Conservation (phyloP, 345 rosid genomes). For the Brassica carinata region DNA sequence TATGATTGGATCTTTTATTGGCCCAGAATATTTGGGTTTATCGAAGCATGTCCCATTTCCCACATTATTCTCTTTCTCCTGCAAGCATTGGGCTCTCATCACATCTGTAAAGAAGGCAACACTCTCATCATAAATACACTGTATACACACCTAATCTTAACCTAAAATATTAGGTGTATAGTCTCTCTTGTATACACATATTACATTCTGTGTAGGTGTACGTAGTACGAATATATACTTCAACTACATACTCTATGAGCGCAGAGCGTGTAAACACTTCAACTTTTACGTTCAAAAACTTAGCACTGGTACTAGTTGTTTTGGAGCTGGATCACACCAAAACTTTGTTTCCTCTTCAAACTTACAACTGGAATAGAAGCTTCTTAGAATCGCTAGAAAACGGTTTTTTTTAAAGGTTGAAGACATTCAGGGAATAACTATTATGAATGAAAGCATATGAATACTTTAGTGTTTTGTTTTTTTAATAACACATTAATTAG, state of each 20-base stretch:
- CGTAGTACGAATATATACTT: neutral
- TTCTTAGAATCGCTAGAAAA: neutral
- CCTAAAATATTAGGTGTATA: neutral
- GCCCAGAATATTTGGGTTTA: slow-evolving; percentile 29
- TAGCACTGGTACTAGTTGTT: neutral
- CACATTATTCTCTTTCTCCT: slow-evolving; percentile 17
- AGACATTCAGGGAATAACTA: neutral
- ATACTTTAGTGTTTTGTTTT: neutral
- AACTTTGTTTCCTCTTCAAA: neutral
- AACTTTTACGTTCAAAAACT: neutral
- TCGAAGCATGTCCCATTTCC: slow-evolving; percentile 26
- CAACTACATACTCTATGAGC: neutral
- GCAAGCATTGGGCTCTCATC: slow-evolving; percentile 26
- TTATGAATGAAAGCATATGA: neutral
- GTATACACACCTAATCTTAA: neutral
- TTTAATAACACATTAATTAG: neutral
- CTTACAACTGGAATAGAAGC: neutral
- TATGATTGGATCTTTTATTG: slow-evolving; percentile 30
- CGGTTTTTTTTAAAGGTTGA: no score
- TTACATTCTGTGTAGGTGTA: neutral
- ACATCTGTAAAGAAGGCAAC: slow-evolving; percentile 11
- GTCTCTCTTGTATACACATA: neutral
- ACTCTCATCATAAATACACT: slow-evolving; percentile 5
- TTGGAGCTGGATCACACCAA: neutral
- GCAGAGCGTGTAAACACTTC: neutral